These are phyloP conservation scores for Rhodotorula toruloides DNA, from an alignment of 768 basidiomycete genomes.

Conservation along the genomic window DNA sequence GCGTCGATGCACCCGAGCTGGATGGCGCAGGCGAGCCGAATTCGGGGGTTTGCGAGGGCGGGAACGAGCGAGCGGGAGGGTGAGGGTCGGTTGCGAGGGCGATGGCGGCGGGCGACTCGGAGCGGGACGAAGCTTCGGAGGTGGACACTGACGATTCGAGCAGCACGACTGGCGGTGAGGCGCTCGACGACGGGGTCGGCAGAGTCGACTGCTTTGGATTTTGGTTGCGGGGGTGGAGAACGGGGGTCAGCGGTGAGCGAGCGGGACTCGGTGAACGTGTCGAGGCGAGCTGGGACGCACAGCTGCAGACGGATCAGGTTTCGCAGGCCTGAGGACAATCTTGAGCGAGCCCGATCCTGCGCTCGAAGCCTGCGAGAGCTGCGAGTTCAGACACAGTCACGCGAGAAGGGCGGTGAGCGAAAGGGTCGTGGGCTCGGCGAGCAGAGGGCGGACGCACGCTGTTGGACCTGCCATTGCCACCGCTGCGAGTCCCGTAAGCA, in stretches of 20 bases:
- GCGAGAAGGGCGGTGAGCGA: neutral
- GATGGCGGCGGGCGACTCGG: neutral
- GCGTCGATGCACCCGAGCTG: no score
- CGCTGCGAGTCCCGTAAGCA: neutral
- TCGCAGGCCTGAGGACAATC: neutral
- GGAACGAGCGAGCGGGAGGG: neutral
- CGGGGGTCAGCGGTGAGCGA: neutral
- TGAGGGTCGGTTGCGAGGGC: neutral
- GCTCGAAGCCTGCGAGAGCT: neutral
- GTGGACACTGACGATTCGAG: conserved; percentile 1
- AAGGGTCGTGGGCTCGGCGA: neutral
- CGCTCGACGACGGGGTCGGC: neutral
- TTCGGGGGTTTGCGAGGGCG: neutral
- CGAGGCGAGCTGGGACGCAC: neutral
- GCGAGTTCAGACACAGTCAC: neutral
- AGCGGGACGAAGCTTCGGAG: neutral
- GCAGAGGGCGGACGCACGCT: neutral
- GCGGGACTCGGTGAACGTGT: no score
- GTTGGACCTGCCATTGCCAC: neutral
- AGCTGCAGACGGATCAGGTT: neutral
- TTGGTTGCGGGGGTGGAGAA: no score
- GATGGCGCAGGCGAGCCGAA: neutral
- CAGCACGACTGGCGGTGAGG: neutral
- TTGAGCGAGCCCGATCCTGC: neutral
- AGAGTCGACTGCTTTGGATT: no score